Evolutionary conservation across 1,284 basidiomycete species (phyloP), one percentile per base, ranked within the genome.

Genomic region (Pisolithus thermaeus): DNA sequence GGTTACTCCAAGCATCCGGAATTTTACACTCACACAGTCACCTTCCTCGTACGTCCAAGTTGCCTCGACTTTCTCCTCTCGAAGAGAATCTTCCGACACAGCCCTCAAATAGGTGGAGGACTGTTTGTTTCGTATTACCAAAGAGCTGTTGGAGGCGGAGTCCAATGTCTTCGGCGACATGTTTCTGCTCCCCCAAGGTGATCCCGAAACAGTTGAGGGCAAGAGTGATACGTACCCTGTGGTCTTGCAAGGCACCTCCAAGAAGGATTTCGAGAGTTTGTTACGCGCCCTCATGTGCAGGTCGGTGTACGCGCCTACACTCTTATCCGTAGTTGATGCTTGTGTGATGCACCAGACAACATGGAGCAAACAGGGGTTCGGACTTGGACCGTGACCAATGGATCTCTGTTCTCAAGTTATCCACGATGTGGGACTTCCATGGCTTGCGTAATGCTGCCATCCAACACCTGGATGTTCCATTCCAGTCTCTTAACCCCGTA

Each of bases 141-240:
- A 38, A 5, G 23, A 48, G 3, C 39, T 45, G 1, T 27, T 54
- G 20, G 51, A 47, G 14, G 22, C 43, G 4, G 28, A 47, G 18
- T 54, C 52, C 20, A 50, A 36, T 4, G 23, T 54, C 52, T 53
- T 54, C 46, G 27, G 52, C 16, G 52, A 54, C 36, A 32, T 54
- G 27, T 47, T 42, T 39, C 35, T 47, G 22, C 37, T 54, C 8
- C 52, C 52, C 4, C 27, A 41, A 22, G 30, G 41, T 32, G n/a
- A 36, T 2, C 25, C 22, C 9, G 18, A 25, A 8, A 12, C 27
- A 43, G 23, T 36, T 16, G 52, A 54, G 23, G 51, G 52, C 14
- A 14, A 1, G 18, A 42, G 25, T 35, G 52, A 54, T 16, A 32
- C 28, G 28, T 36, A 35, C 30, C 52, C 52, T 23, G 37, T 54